Percentiles rank a stretch among this genome's conserved stretches.
Evolutionary conservation across 331 rosid species (phyloP).

Genomic region (Telfairia occidentalis): DNA sequence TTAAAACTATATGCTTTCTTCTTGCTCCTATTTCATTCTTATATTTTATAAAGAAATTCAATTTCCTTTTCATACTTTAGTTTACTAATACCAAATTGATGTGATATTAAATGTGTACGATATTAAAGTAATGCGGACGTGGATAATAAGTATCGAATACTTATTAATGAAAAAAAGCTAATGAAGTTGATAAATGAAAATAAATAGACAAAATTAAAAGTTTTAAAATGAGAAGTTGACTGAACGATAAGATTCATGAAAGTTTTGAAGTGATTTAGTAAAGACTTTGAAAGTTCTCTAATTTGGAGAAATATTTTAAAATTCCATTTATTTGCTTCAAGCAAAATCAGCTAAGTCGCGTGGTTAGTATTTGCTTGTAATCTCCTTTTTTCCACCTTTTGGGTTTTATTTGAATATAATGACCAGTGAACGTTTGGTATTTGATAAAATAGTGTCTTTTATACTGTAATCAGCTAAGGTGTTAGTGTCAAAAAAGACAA

Average conservation of each 20-base stretch:
- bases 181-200: too few relatives aligned
- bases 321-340: not conserved
- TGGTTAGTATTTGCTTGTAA: not conserved
- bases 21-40: not conserved
- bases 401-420: not conserved
- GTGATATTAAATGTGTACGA: not conserved
- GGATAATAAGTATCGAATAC: too few relatives aligned
- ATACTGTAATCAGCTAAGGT: not conserved
- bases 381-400: not conserved
- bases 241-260: not conserved
- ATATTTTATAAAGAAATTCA: not conserved
- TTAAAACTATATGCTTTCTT: not conserved
- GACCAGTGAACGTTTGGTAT: not conserved
- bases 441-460: not conserved
- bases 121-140: too few relatives aligned
- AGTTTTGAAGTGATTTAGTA: not conserved
- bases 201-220: too few relatives aligned
- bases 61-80: too few relatives aligned
- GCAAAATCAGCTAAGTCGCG: not conserved
- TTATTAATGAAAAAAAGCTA: too few relatives aligned
- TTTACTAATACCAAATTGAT: not conserved
- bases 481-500: not conserved
- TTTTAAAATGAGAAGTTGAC: not conserved
- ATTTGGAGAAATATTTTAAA: not conserved
- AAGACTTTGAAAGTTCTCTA: not conserved